Evolutionary conservation across 148 eudicot genomes (phyloP).

Genomic region (Heliamphora exappendiculata): DNA sequence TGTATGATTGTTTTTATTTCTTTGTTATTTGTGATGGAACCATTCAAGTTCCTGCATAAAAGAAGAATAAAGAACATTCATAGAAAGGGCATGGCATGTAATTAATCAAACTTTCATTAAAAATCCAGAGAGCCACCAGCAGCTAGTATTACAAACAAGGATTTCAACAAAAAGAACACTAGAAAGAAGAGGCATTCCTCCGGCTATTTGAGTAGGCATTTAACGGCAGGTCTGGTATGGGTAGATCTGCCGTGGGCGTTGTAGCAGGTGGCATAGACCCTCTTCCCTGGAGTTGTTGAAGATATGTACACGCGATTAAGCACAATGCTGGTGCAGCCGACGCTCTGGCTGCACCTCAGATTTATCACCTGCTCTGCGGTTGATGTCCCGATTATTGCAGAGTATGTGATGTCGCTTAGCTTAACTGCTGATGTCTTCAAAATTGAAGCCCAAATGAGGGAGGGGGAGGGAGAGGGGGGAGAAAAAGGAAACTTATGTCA

Average conservation of each 20-base stretch:
- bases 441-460: background rate
- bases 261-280: background rate
- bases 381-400: background rate
- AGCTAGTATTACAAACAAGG: background rate
- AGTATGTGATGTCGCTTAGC: background rate
- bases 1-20: too few relatives aligned
- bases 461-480: background rate
- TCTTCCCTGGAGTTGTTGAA: background rate
- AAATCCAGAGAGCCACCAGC: background rate
- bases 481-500: background rate
- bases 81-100: background rate
- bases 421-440: slow-evolving; percentile 2
- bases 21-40: too few relatives aligned
- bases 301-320: background rate
- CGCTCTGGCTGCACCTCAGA: slow-evolving; percentile 2
- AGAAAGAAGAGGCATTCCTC: too few relatives aligned
- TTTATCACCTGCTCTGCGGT: background rate
- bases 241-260: background rate
- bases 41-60: too few relatives aligned
- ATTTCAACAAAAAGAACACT: too few relatives aligned
- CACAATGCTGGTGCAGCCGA: background rate
- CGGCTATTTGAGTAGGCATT: background rate
- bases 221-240: background rate
- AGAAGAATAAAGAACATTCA: too few relatives aligned
- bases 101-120: background rate